Percentiles rank a stretch among this genome's conserved stretches.
Conservation (phyloP, 2,329 filamentous ascomycete species). For the Dothideomycetidae sp. region DNA sequence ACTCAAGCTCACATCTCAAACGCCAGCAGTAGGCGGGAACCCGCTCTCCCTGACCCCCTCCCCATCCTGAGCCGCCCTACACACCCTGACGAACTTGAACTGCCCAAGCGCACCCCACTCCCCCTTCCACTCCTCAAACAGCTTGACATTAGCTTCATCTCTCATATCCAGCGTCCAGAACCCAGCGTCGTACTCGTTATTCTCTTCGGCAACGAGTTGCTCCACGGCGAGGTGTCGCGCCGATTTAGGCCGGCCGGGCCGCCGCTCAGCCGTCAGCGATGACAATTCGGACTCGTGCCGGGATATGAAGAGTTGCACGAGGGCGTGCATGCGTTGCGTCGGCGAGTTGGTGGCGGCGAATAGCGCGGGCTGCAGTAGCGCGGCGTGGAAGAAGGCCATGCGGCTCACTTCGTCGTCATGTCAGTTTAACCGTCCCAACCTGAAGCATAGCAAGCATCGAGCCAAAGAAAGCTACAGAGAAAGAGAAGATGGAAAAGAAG, state of each 20-base stretch:
- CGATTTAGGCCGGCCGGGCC: conserved; percentile 65
- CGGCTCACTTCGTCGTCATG: conserved; percentile 42
- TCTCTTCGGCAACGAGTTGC: conserved; percentile 53
- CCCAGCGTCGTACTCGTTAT: conserved; percentile 68
- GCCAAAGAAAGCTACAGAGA: neutral
- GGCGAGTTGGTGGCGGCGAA: conserved; percentile 14
- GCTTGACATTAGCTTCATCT: conserved; percentile 47
- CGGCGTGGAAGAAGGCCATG: conserved; percentile 52
- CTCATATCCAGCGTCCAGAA: conserved; percentile 78
- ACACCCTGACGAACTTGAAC: conserved; percentile 61
- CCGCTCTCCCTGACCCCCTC: conserved; percentile 53
- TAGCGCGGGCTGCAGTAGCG: neutral
- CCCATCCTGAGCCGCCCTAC: conserved; percentile 34
- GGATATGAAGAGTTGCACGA: conserved; percentile 35
- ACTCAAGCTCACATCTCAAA: too few relatives aligned
- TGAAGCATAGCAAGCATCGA: conserved; percentile 4
- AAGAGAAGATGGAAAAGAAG: neutral
- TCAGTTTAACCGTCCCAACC: neutral
- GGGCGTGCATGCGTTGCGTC: conserved; percentile 39
- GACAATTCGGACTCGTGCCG: conserved; percentile 59
- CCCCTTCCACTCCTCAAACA: conserved; percentile 63
- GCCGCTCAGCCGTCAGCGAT: conserved; percentile 50
- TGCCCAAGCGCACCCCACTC: conserved; percentile 68
- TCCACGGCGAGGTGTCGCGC: conserved; percentile 64
- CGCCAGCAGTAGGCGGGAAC: conserved; percentile 52